phyloP scores from a whole-genome alignment of 2,329 filamentous ascomycete species.

The Cadophora sp. region DNA sequence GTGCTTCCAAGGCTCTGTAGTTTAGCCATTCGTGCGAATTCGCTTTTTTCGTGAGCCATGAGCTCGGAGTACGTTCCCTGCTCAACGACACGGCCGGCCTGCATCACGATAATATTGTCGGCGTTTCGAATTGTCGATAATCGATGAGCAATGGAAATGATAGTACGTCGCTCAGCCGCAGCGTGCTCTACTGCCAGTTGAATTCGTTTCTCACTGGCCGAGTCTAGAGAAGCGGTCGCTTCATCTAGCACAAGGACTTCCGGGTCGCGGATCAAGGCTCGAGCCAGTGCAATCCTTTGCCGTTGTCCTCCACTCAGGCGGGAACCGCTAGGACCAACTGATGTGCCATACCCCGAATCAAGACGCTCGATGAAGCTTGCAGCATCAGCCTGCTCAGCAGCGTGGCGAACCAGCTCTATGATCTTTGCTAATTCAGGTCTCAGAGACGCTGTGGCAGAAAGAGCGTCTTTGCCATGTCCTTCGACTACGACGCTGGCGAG shows the following conservation, averaged over 20 bases:
- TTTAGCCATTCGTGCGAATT: constrained; percentile 47
- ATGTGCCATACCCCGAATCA: constrained; percentile 32
- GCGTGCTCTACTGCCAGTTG: constrained; percentile 77
- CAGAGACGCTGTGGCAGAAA: background rate
- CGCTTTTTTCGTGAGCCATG: constrained; percentile 63
- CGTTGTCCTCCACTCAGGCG: constrained; percentile 78
- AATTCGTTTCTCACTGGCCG: constrained; percentile 88
- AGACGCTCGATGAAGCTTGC: constrained; percentile 13
- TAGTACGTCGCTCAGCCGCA: constrained; percentile 81
- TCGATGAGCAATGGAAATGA: constrained; percentile 92
- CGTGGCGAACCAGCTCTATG: constrained; percentile 46
- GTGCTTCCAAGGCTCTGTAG: constrained; percentile 43
- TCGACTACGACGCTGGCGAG: constrained; percentile 52
- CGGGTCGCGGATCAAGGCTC: constrained; percentile 58
- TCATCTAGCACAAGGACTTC: constrained; percentile 66
- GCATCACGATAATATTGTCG: constrained; percentile 82
- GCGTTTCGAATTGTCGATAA: constrained; percentile 90
- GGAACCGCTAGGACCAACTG: constrained; percentile 35
- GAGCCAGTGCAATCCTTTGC: constrained; percentile 78
- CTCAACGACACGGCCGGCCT: constrained; percentile 77
- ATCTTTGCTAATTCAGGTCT: constrained; percentile 42
- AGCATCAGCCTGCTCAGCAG: constrained; percentile 57
- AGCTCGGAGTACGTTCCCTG: constrained; percentile 76
- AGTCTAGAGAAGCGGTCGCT: constrained; percentile 72
- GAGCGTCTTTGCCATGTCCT: constrained; percentile 46